phyloP scores from a whole-genome alignment of 2,329 filamentous ascomycete genomes.

The Myriangium duriaei region DNA sequence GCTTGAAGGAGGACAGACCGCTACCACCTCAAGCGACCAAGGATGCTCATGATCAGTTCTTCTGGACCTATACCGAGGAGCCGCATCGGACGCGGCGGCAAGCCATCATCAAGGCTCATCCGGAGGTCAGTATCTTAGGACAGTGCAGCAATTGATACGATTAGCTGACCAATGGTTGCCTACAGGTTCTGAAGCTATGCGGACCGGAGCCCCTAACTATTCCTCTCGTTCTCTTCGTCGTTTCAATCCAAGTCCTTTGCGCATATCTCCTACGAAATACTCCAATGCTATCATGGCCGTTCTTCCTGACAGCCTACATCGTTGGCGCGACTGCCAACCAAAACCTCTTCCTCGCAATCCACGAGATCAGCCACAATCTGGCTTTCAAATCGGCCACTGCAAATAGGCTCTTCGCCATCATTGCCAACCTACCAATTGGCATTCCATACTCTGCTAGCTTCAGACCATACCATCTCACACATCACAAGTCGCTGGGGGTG shows the following conservation, averaged over 20 bases:
- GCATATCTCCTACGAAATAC: slow-evolving; percentile 67
- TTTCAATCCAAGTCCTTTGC: slow-evolving; percentile 64
- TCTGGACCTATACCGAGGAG: slow-evolving; percentile 98
- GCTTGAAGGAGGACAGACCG: slow-evolving; percentile 1
- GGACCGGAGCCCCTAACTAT: slow-evolving; percentile 93
- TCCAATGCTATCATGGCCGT: slow-evolving; percentile 68
- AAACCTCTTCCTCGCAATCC: slow-evolving; percentile 95
- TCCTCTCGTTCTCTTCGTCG: slow-evolving; percentile 76
- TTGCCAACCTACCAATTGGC: slow-evolving; percentile 92
- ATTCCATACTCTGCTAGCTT: slow-evolving; percentile 95
- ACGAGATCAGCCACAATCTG: slow-evolving; percentile 97
- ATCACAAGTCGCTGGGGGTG: slow-evolving; percentile 96
- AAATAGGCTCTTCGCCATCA: slow-evolving; percentile 78
- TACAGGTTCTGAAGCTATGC: slow-evolving; percentile 86
- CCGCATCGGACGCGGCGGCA: slow-evolving; percentile 82
- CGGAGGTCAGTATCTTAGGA: slow-evolving; percentile 53
- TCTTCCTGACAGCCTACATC: slow-evolving; percentile 78
- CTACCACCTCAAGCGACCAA: slow-evolving; percentile 3
- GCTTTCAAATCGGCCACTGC: slow-evolving; percentile 70
- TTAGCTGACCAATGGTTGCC: background rate
- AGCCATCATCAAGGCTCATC: slow-evolving; percentile 96
- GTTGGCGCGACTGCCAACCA: slow-evolving; percentile 94
- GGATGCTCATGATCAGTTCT: slow-evolving; percentile 52
- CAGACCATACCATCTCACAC: slow-evolving; percentile 93
- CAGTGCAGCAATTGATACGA: background rate